These are phyloP conservation scores for Sanguinoderma infundibulare DNA, from an alignment of 1,284 basidiomycete species.

Conservation along the genomic window DNA sequence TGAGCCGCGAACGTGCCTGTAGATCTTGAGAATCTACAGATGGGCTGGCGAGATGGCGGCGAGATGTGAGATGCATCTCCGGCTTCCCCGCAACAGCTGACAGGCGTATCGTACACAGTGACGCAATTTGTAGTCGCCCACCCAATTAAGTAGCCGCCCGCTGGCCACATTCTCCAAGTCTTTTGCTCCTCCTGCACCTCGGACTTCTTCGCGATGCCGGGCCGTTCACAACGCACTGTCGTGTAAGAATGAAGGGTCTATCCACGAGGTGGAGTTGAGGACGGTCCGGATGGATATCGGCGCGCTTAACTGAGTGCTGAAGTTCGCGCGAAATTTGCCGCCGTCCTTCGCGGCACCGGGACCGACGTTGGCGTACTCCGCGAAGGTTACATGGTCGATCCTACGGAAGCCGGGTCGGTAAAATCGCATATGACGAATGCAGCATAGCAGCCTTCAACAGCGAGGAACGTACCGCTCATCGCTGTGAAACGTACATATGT, in stretches of 20 bases:
- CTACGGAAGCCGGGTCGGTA: constrained; percentile 4
- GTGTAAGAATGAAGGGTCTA: constrained; percentile 27
- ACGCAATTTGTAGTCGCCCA: constrained; percentile 1
- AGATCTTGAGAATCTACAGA: constrained; percentile 2
- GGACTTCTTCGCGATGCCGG: too few relatives aligned
- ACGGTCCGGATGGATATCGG: constrained; percentile 28
- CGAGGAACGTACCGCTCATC: constrained; percentile 4
- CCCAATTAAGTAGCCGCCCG: background rate
- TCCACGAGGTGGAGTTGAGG: constrained; percentile 28
- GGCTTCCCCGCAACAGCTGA: constrained; percentile 2
- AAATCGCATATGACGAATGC: background rate
- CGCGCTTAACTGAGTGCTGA: constrained; percentile 24
- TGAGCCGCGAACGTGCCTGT: background rate
- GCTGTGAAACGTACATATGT: background rate
- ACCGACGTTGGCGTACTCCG: constrained; percentile 28
- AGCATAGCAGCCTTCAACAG: background rate
- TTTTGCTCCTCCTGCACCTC: too few relatives aligned
- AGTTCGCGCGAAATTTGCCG: constrained; percentile 23
- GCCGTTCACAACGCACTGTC: too few relatives aligned
- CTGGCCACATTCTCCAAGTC: background rate
- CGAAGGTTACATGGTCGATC: constrained; percentile 29
- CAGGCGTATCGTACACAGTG: constrained; percentile 9
- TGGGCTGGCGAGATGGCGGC: background rate
- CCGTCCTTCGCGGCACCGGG: constrained; percentile 21
- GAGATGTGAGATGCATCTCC: background rate